Conservation (phyloP, 306 rosid genomes). For the Phaseolus lunatus region DNA sequence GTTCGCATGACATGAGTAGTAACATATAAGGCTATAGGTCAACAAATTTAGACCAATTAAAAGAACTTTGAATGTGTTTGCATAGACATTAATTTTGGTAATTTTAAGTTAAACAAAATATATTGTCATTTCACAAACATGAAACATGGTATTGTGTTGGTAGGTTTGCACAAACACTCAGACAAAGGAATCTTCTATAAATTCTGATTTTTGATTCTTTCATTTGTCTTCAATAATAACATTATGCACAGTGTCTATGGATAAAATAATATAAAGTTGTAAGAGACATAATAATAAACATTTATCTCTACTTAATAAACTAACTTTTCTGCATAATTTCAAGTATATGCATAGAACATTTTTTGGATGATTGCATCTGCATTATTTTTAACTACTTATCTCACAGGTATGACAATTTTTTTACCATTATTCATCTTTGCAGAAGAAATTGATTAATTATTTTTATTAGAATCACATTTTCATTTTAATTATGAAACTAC, state of each 20-base stretch:
- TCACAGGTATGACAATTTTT: no score
- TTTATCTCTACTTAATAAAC: no score
- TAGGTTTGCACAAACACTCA: neutral
- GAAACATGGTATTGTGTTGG: neutral
- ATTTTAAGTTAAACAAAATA: neutral
- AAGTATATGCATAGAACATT: no score
- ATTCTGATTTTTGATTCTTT: neutral
- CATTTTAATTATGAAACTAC: no score
- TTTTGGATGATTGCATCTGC: no score
- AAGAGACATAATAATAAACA: no score
- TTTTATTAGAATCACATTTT: no score
- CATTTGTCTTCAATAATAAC: neutral
- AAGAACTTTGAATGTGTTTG: neutral
- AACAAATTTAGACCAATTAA: neutral
- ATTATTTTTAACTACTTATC: no score
- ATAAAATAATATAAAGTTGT: no score
- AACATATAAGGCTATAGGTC: neutral
- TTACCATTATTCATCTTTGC: no score
- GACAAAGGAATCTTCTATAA: constrained; percentile 1
- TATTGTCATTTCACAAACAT: constrained; percentile 11
- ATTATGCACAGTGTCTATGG: neutral
- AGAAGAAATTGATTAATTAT: no score
- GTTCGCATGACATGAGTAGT: neutral
- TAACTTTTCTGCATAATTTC: no score
- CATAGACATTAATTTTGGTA: neutral